These are phyloP conservation scores for Fusarium mangiferae DNA, from an alignment of 2,329 filamentous ascomycete species.

Conservation along the genomic window DNA sequence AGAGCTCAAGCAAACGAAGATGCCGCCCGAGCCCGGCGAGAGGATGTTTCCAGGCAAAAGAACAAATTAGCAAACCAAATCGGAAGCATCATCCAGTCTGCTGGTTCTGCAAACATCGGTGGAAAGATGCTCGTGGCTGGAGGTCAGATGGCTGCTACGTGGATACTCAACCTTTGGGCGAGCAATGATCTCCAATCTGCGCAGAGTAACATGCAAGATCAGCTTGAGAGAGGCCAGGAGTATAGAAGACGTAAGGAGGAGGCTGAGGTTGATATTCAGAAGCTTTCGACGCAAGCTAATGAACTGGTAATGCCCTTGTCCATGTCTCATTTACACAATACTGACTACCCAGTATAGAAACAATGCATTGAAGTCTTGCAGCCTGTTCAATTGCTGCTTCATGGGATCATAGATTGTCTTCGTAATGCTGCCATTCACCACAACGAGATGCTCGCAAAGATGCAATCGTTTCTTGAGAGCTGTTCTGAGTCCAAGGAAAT, in stretches of 20 bases:
- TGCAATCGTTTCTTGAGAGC: background rate
- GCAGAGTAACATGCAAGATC: background rate
- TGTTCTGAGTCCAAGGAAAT: background rate
- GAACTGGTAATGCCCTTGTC: background rate
- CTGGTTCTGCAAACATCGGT: background rate
- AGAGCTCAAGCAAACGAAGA: background rate
- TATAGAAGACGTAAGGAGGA: background rate
- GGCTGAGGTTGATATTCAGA: background rate
- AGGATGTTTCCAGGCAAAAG: background rate
- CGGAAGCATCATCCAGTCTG: background rate
- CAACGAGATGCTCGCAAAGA: background rate
- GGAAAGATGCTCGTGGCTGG: background rate
- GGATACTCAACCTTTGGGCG: background rate
- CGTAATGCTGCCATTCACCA: background rate
- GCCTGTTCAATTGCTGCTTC: background rate
- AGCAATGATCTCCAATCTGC: background rate
- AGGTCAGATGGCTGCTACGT: background rate
- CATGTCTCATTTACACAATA: fast-evolving
- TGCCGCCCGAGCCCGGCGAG: background rate
- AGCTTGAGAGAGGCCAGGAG: background rate
- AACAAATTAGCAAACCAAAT: background rate
- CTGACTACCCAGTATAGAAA: background rate
- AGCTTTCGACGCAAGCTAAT: background rate
- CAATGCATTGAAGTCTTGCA: background rate
- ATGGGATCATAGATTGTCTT: background rate